Conservation (phyloP, 1,284 basidiomycete genomes). For the Cryptococcus wingfieldii region DNA sequence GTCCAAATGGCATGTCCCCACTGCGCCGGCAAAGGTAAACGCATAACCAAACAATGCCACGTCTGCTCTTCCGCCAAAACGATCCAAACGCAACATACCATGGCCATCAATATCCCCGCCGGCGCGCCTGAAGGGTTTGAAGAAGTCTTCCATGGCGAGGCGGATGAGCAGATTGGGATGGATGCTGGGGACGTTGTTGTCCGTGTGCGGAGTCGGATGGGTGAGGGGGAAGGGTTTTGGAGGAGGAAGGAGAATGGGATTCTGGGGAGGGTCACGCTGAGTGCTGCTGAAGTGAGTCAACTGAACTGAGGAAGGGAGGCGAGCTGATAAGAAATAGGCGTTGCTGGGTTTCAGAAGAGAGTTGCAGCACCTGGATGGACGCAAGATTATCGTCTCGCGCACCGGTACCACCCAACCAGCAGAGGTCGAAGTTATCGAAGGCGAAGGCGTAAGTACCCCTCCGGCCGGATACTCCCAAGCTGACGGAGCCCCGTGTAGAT, state of each 20-base stretch:
- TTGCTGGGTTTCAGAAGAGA: constrained; percentile 57
- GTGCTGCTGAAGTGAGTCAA: constrained; percentile 71
- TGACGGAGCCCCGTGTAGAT: constrained; percentile 50
- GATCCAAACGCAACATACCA: constrained; percentile 57
- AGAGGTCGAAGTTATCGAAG: constrained; percentile 78
- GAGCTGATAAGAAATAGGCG: constrained; percentile 28
- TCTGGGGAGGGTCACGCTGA: constrained; percentile 84
- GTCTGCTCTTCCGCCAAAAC: constrained; percentile 79
- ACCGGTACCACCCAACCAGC: constrained; percentile 85
- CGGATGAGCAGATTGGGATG: constrained; percentile 88
- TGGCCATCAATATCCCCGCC: constrained; percentile 72
- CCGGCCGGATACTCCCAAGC: neutral
- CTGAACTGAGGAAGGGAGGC: neutral
- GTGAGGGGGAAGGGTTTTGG: constrained; percentile 67
- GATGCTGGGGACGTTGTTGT: constrained; percentile 87
- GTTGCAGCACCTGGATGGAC: constrained; percentile 84
- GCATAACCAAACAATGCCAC: constrained; percentile 69
- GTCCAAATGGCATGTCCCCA: constrained; percentile 56
- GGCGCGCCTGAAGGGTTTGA: constrained; percentile 90
- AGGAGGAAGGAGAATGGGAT: constrained; percentile 79
- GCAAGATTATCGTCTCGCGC: constrained; percentile 65
- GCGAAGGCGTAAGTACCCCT: constrained; percentile 59
- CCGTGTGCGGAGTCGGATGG: constrained; percentile 64
- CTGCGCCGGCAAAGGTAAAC: constrained; percentile 74
- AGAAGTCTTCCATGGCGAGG: constrained; percentile 85